Evolutionary conservation across 2,329 filamentous ascomycete species (phyloP).

Genomic region (Grosmannia clavigera): DNA sequence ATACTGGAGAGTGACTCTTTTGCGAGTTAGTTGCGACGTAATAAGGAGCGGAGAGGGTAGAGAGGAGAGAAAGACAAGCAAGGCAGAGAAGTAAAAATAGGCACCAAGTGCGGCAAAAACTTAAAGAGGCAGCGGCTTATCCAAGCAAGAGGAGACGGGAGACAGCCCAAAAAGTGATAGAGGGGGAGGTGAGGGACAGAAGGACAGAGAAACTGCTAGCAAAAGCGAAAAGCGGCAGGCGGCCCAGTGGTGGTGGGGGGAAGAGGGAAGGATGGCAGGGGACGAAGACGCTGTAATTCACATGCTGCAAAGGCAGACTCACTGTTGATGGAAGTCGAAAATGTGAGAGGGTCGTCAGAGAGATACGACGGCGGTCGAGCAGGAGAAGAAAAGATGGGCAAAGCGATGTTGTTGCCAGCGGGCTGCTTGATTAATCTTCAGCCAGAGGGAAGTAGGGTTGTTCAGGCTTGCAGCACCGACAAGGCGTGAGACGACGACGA

Average conservation of each 20-base stretch:
- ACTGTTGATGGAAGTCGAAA: no score
- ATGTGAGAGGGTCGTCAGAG: no score
- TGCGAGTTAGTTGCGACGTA: no score
- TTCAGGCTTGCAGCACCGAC: neutral
- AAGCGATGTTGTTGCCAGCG: no score
- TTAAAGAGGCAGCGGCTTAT: neutral
- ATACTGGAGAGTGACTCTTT: no score
- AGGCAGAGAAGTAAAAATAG: neutral
- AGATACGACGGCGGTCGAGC: no score
- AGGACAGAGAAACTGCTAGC: slow-evolving; percentile 1
- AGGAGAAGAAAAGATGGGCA: no score
- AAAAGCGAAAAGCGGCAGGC: neutral
- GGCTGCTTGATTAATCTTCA: no score
- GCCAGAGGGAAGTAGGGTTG: neutral
- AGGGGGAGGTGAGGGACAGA: neutral
- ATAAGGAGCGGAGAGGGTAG: no score
- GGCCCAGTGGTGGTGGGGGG: neutral
- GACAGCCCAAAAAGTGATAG: neutral
- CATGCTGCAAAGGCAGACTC: no score
- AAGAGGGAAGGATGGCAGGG: neutral
- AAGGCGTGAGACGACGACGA: neutral
- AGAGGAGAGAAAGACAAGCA: neutral
- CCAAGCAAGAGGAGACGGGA: neutral
- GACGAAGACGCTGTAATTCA: neutral
- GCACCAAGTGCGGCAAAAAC: neutral